These are phyloP conservation scores for Colletotrichum eremochloae DNA, from an alignment of 2,329 filamentous ascomycete species.

Conservation along the genomic window DNA sequence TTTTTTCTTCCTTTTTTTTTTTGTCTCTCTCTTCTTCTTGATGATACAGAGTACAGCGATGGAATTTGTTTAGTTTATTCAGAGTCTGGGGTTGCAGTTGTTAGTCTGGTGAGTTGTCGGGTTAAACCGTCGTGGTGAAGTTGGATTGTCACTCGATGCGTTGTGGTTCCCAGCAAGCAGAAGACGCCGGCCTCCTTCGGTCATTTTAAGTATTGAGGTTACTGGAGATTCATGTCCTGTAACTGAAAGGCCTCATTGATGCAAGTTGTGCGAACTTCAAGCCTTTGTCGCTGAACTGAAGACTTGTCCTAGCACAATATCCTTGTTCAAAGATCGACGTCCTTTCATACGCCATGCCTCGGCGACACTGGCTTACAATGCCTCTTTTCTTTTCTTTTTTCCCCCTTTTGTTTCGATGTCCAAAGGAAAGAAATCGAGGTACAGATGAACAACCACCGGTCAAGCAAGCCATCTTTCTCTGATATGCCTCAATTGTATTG, in stretches of 20 bases:
- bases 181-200: background rate
- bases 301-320: background rate
- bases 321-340: background rate
- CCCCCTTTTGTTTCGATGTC: too few relatives aligned
- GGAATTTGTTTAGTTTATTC: background rate
- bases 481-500: background rate
- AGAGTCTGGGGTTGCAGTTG: too few relatives aligned
- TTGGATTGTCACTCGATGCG: conserved; percentile 6
- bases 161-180: background rate
- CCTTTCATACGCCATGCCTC: background rate
- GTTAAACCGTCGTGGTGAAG: background rate
- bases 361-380: background rate
- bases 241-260: too few relatives aligned
- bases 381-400: background rate
- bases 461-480: background rate
- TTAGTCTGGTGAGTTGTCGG: background rate
- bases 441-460: background rate
- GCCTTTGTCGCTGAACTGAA: background rate
- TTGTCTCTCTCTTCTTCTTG: background rate
- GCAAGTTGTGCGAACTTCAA: background rate
- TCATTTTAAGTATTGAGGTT: background rate
- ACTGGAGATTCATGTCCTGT: background rate
- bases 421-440: background rate
- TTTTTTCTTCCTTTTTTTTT: too few relatives aligned
- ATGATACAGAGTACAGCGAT: background rate